These are phyloP conservation scores for Curvularia hawaiiensis DNA, from an alignment of 2,329 filamentous ascomycete genomes.

Conservation along the genomic window DNA sequence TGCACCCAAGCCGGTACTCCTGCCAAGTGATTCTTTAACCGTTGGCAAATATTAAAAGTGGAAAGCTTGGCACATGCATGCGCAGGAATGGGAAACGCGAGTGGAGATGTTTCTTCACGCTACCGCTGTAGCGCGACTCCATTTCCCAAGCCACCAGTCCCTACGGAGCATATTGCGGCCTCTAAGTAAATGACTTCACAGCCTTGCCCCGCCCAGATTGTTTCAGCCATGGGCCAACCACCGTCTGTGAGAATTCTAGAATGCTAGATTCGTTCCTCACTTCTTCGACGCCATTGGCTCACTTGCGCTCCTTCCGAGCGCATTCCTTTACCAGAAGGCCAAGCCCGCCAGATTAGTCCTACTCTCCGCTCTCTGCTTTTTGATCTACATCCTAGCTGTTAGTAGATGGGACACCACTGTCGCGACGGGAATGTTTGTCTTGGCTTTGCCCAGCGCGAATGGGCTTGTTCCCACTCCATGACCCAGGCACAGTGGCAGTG, in stretches of 20 bases:
- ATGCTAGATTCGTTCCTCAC: not conserved
- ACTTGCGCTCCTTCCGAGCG: not conserved
- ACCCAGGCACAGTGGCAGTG: conserved; percentile 7
- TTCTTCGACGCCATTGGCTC: conserved; percentile 2
- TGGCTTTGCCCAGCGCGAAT: conserved; percentile 15
- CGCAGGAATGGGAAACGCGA: conserved; percentile 10
- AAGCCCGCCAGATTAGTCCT: conserved; percentile 26
- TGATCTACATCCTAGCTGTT: conserved; percentile 25
- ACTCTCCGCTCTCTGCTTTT: conserved; percentile 20
- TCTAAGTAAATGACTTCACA: conserved; percentile 29
- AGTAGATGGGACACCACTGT: conserved; percentile 19
- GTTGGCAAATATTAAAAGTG: conserved; percentile 20
- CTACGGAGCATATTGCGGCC: conserved; percentile 29
- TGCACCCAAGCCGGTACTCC: conserved; percentile 12
- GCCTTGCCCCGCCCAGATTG: conserved; percentile 19
- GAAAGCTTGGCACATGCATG: conserved; percentile 23
- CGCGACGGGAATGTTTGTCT: conserved; percentile 21
- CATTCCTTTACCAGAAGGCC: conserved; percentile 16
- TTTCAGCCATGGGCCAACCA: conserved; percentile 31
- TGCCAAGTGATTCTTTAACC: conserved; percentile 28
- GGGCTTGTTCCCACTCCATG: conserved; percentile 10
- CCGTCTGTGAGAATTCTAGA: not conserved
- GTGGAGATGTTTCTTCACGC: conserved; percentile 11
- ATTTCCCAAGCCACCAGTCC: conserved; percentile 20
- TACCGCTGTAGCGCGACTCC: conserved; percentile 14